These are phyloP conservation scores for Cryptococcus sp. DNA, from an alignment of 1,284 basidiomycete species.

Conservation along the genomic window DNA sequence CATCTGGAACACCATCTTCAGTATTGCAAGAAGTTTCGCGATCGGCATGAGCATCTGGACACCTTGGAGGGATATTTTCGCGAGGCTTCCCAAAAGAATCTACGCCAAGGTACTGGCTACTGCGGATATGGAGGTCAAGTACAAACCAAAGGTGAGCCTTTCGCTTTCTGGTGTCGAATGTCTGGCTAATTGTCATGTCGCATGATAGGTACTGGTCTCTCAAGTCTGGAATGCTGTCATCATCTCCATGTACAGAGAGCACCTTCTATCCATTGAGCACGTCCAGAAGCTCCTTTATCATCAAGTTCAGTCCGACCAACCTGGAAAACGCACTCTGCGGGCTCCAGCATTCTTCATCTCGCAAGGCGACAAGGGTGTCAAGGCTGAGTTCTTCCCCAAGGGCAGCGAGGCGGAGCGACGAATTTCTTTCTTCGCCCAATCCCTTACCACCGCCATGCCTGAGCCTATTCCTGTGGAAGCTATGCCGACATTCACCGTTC, in stretches of 20 bases:
- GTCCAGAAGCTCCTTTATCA: conserved; percentile 93
- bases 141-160: conserved; percentile 82
- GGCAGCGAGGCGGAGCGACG: conserved; percentile 91
- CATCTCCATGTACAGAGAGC: conserved; percentile 99
- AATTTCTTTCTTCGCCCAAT: conserved; percentile 96
- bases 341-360: conserved; percentile 94
- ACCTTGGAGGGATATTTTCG: conserved; percentile 93
- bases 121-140: conserved; percentile 89
- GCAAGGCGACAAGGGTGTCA: conserved; percentile 77
- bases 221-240: conserved; percentile 99
- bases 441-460: conserved; percentile 83
- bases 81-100: conserved; percentile 87
- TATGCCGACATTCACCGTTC: conserved; percentile 95
- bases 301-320: conserved; percentile 79
- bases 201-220: conserved; percentile 78
- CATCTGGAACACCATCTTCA: conserved; percentile 95
- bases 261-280: conserved; percentile 91
- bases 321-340: conserved; percentile 81
- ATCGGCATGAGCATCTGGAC: conserved; percentile 95
- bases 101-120: conserved; percentile 91
- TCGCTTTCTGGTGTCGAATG: too few species aligned
- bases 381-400: conserved; percentile 88
- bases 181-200: conserved; percentile 1
- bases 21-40: conserved; percentile 83
- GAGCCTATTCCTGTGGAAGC: conserved; percentile 88